Evolutionary conservation across 2,329 filamentous ascomycete species (phyloP), one percentile per base, ranked within the genome.

Genomic region (Diaporthe caulivora): DNA sequence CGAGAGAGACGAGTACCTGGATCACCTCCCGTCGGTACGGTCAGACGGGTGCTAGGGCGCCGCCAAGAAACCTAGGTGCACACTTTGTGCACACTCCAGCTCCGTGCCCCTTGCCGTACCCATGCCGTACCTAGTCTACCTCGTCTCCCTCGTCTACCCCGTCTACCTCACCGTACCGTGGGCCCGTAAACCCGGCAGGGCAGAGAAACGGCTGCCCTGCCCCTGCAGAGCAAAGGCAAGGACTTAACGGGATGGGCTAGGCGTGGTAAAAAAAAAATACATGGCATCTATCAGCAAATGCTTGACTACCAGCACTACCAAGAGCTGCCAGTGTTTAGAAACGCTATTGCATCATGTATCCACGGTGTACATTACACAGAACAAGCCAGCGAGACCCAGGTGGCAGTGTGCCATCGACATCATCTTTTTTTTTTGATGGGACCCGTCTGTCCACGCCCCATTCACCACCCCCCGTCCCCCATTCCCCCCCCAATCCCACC

Each of bases 321-420:
- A n/a, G n/a, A n/a, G n/a, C 42, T 44, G 18, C 42, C 42, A 18
- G 21, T 18, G 6, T n/a, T 6, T n/a, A 40, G 15, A n/a, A 13
- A 49, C 26, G 4, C 54, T 64, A 58, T 37, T 60, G 55, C 55
- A 60, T n/a, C 55, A 26, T 37, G 54, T 58, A 42, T n/a, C n/a
- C n/a, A n/a, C n/a, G n/a, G n/a, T n/a, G n/a, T n/a, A n/a, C n/a
- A n/a, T n/a, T n/a, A n/a, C n/a, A 60, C 55, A 60, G 55, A n/a
- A 34, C 55, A 60, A n/a, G 34, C 55, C 54, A 58, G 18, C 54
- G 34, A 40, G 29, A 40, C 34, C 54, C 57, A 62, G 57, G 57
- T 62, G 57, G 37, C 57, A 60, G 21, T 54, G 37, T 57, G 47
- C 55, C 68, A 71, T 62, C 68, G 68, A 71, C 68, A 71, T 71